Evolutionary conservation across 176 grass and related monocot genomes (phyloP).

Genomic region (Stipa capillata): DNA sequence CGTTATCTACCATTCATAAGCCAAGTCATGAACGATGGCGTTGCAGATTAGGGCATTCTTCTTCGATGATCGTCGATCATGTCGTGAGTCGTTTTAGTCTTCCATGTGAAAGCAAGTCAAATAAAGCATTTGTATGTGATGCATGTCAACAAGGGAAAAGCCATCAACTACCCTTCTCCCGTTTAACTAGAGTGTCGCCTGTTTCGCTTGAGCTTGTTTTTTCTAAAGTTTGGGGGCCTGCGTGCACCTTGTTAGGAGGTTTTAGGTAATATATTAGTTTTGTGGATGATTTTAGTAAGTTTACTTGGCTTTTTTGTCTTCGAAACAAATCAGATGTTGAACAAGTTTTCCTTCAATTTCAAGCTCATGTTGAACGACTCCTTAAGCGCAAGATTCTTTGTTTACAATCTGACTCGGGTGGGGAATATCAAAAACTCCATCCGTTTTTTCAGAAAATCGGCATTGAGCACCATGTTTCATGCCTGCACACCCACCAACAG

Average conservation of each 20-base stretch:
- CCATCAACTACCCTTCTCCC: background rate
- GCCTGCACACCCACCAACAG: too few species aligned
- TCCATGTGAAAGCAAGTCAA: background rate
- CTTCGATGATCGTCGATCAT: background rate
- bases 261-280: too few species aligned
- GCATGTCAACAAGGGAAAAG: background rate
- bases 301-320: too few species aligned
- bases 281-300: too few species aligned
- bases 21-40: background rate
- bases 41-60: background rate
- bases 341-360: too few species aligned
- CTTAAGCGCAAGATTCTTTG: too few species aligned
- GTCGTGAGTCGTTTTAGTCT: background rate
- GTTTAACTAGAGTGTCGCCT: background rate
- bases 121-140: background rate
- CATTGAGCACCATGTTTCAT: too few species aligned
- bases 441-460: too few species aligned
- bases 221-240: background rate
- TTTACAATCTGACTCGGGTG: too few species aligned
- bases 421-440: too few species aligned
- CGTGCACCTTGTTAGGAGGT: background rate
- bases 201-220: background rate
- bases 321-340: too few species aligned
- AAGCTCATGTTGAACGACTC: too few species aligned
- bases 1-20: background rate